Evolutionary conservation across 164 flowering plant genomes (phyloP).

Genomic region (Liriodendron chinense): DNA sequence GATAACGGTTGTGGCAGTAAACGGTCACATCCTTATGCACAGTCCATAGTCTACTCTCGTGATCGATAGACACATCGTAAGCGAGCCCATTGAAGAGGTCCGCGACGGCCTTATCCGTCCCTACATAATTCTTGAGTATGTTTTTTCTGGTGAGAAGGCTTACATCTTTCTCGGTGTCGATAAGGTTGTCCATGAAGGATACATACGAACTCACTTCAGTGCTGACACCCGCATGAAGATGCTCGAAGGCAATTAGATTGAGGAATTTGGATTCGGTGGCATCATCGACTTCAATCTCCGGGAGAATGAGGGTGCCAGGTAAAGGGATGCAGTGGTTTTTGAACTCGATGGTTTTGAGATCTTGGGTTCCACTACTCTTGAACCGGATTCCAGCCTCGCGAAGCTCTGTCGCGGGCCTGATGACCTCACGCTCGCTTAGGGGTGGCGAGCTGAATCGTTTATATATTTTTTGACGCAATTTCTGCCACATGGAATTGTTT

Average conservation of each 20-base stretch:
- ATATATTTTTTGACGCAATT: neutral
- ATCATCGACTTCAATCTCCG: slow-evolving; percentile 40
- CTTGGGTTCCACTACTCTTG: slow-evolving; percentile 32
- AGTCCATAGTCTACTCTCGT: slow-evolving; percentile 25
- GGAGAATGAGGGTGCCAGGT: slow-evolving; percentile 44
- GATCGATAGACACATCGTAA: slow-evolving; percentile 43
- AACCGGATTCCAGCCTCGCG: slow-evolving; percentile 49
- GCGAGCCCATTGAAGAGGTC: slow-evolving; percentile 48
- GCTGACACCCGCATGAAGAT: slow-evolving; percentile 51
- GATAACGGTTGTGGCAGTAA: slow-evolving; percentile 35
- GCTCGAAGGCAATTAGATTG: slow-evolving; percentile 59
- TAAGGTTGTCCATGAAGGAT: slow-evolving; percentile 58
- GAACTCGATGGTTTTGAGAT: slow-evolving; percentile 48
- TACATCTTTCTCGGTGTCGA: slow-evolving; percentile 45
- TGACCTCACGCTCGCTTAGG: slow-evolving; percentile 8
- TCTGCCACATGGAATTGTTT: no score
- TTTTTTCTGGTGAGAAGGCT: slow-evolving; percentile 35
- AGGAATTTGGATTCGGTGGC: slow-evolving; percentile 43
- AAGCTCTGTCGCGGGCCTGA: slow-evolving; percentile 43
- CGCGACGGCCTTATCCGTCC: slow-evolving; percentile 57
- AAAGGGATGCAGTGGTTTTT: neutral
- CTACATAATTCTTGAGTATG: slow-evolving; percentile 46
- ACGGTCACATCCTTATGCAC: slow-evolving; percentile 36
- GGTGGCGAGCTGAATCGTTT: neutral
- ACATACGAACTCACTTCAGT: slow-evolving; percentile 48